Base-by-base conservation (phyloP, 257 asterid species). In the Salvia rosmarinus region DNA sequence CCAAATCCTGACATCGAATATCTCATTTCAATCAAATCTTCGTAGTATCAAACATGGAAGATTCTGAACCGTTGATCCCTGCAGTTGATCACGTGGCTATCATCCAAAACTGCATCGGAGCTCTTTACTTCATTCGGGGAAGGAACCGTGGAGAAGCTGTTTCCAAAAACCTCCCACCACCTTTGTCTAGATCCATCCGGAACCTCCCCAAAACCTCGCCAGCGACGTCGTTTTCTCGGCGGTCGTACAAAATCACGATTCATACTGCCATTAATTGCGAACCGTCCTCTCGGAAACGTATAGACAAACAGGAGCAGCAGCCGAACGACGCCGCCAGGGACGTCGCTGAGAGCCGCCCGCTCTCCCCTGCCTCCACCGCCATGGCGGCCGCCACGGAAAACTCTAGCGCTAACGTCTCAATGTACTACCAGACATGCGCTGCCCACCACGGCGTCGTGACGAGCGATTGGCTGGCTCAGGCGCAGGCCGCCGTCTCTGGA, bases 401-500 rank as follows among this genome's bases (percentile, higher is more conserved):
- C 74, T 81, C 86, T 32, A 80, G 78, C 74, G 83, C 86, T 68
- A 77, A 82, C 42, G 80, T 94, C 20, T 94, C 97, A 0, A 86
- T 88, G 54, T 94, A 94, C 71, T 94, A 94, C 43, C 96, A 91
- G 46, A 88, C 96, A 11, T 90, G 99, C 52, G 89, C 97, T 64
- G 99, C 93, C 13, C 99, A 91, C 77, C 91, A 91, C 77, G 97
- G 87, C 60, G 99, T 88, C 35, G 91, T 94, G 59, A 89, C 97
- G 17, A 91, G 92, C 64, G 99, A 94, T 73, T 94, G 99, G 99
- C 73, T 94, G 57, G 96, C 91, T 20, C 99, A 91, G 81, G 96
- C 99, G 74, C 92, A 86, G 71, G 94, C 96, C 37, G 96, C 98
- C n/a, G 89, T 89, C 17, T 87, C 80, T 43, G 69, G 75, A 37